phyloP scores from a whole-genome alignment of 2,329 filamentous ascomycete species.

The Clonostachys byssicola region DNA sequence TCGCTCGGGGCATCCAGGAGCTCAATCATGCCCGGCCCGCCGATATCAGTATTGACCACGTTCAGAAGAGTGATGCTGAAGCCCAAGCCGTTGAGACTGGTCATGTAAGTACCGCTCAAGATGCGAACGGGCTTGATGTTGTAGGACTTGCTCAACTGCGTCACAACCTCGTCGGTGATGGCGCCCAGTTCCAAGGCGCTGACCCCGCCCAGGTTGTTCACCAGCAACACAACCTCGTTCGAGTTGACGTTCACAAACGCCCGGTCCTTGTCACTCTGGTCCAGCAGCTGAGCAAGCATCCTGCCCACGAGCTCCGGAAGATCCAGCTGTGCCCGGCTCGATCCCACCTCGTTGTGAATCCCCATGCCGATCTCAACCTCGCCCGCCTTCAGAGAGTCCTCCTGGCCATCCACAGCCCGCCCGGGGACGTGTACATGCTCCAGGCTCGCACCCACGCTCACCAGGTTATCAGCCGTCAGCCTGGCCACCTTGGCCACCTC shows the following conservation, averaged over 20 bases:
- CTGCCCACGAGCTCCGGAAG: slow-evolving; percentile 51
- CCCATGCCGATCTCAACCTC: slow-evolving; percentile 72
- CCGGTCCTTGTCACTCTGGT: slow-evolving; percentile 62
- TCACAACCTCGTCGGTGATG: slow-evolving; percentile 64
- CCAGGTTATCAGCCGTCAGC: slow-evolving; percentile 69
- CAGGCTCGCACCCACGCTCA: slow-evolving; percentile 81
- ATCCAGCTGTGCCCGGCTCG: slow-evolving; percentile 43
- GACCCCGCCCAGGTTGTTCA: slow-evolving; percentile 75
- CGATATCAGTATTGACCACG: slow-evolving; percentile 53
- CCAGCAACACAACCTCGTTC: slow-evolving; percentile 62
- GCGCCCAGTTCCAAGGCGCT: slow-evolving; percentile 69
- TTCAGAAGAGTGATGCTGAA: slow-evolving; percentile 72
- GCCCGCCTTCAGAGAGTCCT: slow-evolving; percentile 48
- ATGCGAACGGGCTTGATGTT: slow-evolving; percentile 61
- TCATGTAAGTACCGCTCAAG: slow-evolving; percentile 72
- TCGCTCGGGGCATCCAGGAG: slow-evolving; percentile 67
- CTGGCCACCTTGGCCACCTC: slow-evolving; percentile 71
- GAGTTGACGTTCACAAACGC: slow-evolving; percentile 62
- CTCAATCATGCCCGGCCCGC: slow-evolving; percentile 60
- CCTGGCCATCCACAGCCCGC: slow-evolving; percentile 47
- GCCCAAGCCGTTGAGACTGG: slow-evolving; percentile 70
- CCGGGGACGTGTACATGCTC: slow-evolving; percentile 94
- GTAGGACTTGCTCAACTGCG: slow-evolving; percentile 54
- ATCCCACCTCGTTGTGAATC: slow-evolving; percentile 69
- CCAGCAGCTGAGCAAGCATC: slow-evolving; percentile 69